Evolutionary conservation across 768 basidiomycete species (phyloP).

Genomic region (Trametes gibbosa): DNA sequence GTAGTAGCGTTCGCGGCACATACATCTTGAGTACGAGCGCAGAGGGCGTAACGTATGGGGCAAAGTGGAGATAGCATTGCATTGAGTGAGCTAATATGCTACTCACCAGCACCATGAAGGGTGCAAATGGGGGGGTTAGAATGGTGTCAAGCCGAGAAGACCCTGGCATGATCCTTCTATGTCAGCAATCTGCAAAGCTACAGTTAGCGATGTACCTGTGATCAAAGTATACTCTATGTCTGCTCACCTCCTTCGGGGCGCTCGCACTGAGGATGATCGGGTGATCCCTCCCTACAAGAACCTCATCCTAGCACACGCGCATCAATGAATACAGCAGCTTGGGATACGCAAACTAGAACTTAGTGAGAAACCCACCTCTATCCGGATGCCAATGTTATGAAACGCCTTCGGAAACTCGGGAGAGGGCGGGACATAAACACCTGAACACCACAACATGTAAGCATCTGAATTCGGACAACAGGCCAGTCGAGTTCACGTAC

Average conservation of each 20-base stretch:
- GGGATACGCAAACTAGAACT: neutral
- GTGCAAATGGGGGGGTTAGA: no score
- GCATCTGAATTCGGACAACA: neutral
- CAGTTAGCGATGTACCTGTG: neutral
- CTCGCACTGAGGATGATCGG: conserved; percentile 62
- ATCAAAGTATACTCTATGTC: neutral
- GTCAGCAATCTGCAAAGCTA: conserved; percentile 52
- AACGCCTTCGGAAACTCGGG: conserved; percentile 81
- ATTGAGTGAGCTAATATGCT: no score
- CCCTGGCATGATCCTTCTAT: conserved; percentile 82
- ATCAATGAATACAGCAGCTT: neutral
- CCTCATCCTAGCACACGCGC: conserved; percentile 54
- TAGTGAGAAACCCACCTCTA: conserved; percentile 45
- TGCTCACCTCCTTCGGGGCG: conserved; percentile 78
- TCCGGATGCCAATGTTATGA: conserved; percentile 88
- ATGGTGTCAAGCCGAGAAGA: conserved; percentile 57
- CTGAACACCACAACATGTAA: conserved; percentile 32
- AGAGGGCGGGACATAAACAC: conserved; percentile 84
- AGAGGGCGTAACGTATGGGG: no score
- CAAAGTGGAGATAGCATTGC: neutral
- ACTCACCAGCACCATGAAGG: no score
- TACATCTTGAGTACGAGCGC: no score
- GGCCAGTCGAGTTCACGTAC: conserved; percentile 32
- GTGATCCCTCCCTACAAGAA: conserved; percentile 62
- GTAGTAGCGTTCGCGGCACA: no score